phyloP scores from a whole-genome alignment of 208 protist species.

The Crithidia fasciculata region DNA sequence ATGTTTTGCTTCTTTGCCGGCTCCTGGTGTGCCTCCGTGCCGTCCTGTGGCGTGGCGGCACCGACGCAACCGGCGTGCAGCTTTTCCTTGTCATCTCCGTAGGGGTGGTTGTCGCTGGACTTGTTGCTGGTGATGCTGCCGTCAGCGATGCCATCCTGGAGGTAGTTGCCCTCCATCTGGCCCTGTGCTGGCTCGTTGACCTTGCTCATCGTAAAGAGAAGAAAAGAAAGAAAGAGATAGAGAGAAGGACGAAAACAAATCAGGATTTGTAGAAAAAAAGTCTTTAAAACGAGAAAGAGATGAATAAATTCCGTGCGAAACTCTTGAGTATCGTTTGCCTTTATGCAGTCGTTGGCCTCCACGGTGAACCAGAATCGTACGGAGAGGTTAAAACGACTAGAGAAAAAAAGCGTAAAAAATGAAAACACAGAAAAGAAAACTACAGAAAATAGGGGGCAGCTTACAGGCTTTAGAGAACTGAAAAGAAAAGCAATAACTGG shows the following conservation, averaged over 20 bases:
- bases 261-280: background rate
- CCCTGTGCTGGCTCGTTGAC: background rate
- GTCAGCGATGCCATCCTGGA: background rate
- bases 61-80: background rate
- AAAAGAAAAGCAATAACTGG: background rate
- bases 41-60: background rate
- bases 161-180: background rate
- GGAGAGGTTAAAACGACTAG: constrained; percentile 8
- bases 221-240: background rate
- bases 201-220: background rate
- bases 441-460: background rate
- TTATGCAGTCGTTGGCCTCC: no score
- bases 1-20: background rate
- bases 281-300: constrained; percentile 14
- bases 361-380: background rate
- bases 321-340: background rate
- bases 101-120: background rate
- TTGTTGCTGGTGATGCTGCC: background rate
- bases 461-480: background rate
- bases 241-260: background rate
- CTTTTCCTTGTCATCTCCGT: background rate
- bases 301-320: constrained; percentile 8
- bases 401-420: constrained; percentile 18
- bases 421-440: constrained; percentile 8
- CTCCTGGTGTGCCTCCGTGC: background rate